Conservation (phyloP, 805 yeast genomes). For the Clavispora carvajalis region DNA sequence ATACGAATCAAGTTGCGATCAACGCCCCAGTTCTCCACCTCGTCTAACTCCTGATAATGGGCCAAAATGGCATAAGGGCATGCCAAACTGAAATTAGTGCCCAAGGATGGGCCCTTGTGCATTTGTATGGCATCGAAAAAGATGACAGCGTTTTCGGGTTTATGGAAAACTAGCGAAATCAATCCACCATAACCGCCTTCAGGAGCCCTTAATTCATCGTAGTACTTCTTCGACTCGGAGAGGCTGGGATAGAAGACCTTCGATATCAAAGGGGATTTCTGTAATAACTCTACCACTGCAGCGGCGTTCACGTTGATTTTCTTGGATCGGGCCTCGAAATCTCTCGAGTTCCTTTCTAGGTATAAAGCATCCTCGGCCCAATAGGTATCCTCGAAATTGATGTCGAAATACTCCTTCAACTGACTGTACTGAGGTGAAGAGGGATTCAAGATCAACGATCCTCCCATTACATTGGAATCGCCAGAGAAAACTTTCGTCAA, state of each 20-base stretch:
- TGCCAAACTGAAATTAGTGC: conserved; percentile 83
- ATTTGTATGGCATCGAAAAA: conserved; percentile 67
- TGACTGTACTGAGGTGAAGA: conserved; percentile 42
- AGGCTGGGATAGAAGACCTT: conserved; percentile 69
- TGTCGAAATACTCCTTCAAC: conserved; percentile 47
- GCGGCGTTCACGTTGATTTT: conserved; percentile 54
- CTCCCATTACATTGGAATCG: conserved; percentile 94
- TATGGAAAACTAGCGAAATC: conserved; percentile 65
- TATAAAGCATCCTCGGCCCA: conserved; percentile 96
- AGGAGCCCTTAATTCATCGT: conserved; percentile 62
- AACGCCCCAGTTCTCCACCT: conserved; percentile 76
- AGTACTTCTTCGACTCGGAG: conserved; percentile 51
- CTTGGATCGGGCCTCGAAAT: conserved; percentile 61
- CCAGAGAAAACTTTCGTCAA: conserved; percentile 91
- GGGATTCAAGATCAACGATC: conserved; percentile 77
- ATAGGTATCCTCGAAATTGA: conserved; percentile 61
- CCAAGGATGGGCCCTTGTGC: conserved; percentile 87
- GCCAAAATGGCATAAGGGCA: conserved; percentile 89
- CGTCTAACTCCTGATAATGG: conserved; percentile 77
- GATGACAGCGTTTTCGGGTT: conserved; percentile 57
- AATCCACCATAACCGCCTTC: conserved; percentile 89
- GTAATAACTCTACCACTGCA: conserved; percentile 49
- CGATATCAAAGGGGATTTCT: conserved; percentile 48
- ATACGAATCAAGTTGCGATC: conserved; percentile 73
- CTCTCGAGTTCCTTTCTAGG: conserved; percentile 89